Evolutionary conservation across 805 yeast species (phyloP).

Genomic region (Hanseniaspora guilliermondii): DNA sequence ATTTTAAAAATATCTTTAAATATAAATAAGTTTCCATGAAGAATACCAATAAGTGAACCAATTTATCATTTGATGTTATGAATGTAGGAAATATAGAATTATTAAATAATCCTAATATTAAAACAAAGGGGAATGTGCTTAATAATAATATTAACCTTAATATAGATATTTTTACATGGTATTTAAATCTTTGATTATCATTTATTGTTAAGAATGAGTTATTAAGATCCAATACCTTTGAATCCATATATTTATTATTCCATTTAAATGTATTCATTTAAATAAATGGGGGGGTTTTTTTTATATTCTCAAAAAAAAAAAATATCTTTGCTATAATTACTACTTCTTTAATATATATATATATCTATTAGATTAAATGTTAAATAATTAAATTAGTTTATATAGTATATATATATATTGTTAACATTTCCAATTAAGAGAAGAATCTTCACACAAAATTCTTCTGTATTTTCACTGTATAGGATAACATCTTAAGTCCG

Average conservation of each 20-base stretch:
- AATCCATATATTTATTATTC: background rate
- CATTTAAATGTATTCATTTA: too few relatives aligned
- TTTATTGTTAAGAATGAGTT: background rate
- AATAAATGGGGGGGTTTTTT: too few relatives aligned
- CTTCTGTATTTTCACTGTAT: too few relatives aligned
- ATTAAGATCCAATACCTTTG: background rate
- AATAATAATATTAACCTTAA: conserved; percentile 15
- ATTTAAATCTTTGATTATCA: background rate
- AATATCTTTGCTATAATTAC: too few relatives aligned
- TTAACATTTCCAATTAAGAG: too few relatives aligned
- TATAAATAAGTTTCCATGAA: conserved; percentile 37
- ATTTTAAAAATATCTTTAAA: conserved; percentile 24
- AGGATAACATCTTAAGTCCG: too few relatives aligned
- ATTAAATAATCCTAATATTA: conserved; percentile 6
- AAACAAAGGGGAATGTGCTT: conserved; percentile 16
- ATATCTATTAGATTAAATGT: too few relatives aligned
- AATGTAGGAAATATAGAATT: conserved; percentile 17
- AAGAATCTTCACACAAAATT: too few relatives aligned
- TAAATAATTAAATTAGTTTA: too few relatives aligned
- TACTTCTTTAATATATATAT: too few relatives aligned
- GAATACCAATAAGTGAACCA: conserved; percentile 38
- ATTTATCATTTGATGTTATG: conserved; percentile 35
- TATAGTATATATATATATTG: too few relatives aligned
- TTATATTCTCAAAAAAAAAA: too few relatives aligned
- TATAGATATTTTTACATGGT: background rate